These are phyloP conservation scores for Penicillium sp. DNA, from an alignment of 2,329 filamentous ascomycete species.

Conservation along the genomic window DNA sequence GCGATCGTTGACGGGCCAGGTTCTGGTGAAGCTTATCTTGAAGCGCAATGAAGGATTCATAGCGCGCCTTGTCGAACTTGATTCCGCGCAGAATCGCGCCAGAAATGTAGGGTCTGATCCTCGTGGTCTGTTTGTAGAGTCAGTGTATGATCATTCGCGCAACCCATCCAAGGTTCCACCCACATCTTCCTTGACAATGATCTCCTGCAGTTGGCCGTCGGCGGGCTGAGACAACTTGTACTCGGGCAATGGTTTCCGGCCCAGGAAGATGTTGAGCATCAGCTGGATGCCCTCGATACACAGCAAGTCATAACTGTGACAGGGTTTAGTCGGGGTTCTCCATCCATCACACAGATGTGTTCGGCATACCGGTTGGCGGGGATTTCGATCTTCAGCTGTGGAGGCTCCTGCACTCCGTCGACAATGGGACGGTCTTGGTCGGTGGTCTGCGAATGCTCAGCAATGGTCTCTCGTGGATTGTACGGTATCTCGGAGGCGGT, in stretches of 20 bases:
- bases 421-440: slow-evolving; percentile 73
- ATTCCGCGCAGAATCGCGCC: slow-evolving; percentile 88
- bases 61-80: slow-evolving; percentile 87
- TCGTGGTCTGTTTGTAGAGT: slow-evolving; percentile 59
- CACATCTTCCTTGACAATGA: slow-evolving; percentile 74
- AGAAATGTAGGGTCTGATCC: slow-evolving; percentile 85
- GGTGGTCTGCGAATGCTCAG: slow-evolving; percentile 61
- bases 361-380: slow-evolving; percentile 81
- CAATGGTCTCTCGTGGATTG: slow-evolving; percentile 20
- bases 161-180: slow-evolving; percentile 19
- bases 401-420: slow-evolving; percentile 80
- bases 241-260: slow-evolving; percentile 74
- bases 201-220: slow-evolving; percentile 74
- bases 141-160: background rate
- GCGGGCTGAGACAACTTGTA: slow-evolving; percentile 76
- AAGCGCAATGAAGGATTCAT: slow-evolving; percentile 95
- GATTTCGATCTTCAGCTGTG: slow-evolving; percentile 97
- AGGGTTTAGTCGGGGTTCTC: slow-evolving; percentile 25
- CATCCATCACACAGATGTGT: background rate
- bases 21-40: slow-evolving; percentile 99
- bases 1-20: slow-evolving; percentile 84
- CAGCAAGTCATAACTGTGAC: slow-evolving; percentile 76
- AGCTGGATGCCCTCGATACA: slow-evolving; percentile 96
- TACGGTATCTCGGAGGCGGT: slow-evolving; percentile 18
- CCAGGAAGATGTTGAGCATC: slow-evolving; percentile 94